A percentile compares a stretch with the other conserved stretches of the same genome.
phyloP scores from a whole-genome alignment of 2,329 filamentous ascomycete genomes.

The Verruconis gallopava region DNA sequence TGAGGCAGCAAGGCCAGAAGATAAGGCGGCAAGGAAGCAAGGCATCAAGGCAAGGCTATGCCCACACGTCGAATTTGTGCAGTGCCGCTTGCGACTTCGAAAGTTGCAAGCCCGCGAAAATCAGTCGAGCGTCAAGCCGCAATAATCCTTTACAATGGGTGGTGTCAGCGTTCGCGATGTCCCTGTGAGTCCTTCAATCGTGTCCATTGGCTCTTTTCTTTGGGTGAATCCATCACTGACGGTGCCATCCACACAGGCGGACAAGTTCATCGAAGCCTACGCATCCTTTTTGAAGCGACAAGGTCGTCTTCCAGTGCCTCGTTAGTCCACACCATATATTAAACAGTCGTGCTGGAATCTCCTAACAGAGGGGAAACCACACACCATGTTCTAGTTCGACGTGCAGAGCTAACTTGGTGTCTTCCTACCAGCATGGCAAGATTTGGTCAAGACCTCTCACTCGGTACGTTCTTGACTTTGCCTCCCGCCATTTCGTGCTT shows the following conservation, averaged over 20 bases:
- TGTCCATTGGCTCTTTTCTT: conserved; percentile 1
- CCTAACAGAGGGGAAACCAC: conserved; percentile 37
- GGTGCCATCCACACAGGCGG: conserved; percentile 42
- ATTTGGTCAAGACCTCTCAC: conserved; percentile 92
- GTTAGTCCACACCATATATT: conserved; percentile 40
- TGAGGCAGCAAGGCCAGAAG: too few relatives aligned
- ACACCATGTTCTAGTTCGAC: conserved; percentile 8
- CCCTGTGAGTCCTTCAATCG: conserved; percentile 50
- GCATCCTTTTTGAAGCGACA: conserved; percentile 85
- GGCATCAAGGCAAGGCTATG: too few relatives aligned
- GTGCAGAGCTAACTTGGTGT: conserved; percentile 9
- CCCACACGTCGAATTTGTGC: too few relatives aligned
- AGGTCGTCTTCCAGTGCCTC: conserved; percentile 82
- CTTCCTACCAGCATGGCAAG: conserved; percentile 69
- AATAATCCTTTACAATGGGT: too few relatives aligned
- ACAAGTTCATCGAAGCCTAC: conserved; percentile 82
- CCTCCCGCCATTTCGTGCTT: too few relatives aligned
- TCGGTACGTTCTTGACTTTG: background rate
- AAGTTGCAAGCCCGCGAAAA: too few relatives aligned
- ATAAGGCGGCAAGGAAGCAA: too few relatives aligned
- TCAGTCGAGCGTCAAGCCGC: too few relatives aligned
- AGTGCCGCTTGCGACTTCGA: too few relatives aligned
- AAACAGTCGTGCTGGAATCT: conserved; percentile 38
- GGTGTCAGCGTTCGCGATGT: conserved; percentile 76
- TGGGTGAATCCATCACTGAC: conserved; percentile 8